phyloP scores from a whole-genome alignment of 768 basidiomycete species.

The Epithele typhae region DNA sequence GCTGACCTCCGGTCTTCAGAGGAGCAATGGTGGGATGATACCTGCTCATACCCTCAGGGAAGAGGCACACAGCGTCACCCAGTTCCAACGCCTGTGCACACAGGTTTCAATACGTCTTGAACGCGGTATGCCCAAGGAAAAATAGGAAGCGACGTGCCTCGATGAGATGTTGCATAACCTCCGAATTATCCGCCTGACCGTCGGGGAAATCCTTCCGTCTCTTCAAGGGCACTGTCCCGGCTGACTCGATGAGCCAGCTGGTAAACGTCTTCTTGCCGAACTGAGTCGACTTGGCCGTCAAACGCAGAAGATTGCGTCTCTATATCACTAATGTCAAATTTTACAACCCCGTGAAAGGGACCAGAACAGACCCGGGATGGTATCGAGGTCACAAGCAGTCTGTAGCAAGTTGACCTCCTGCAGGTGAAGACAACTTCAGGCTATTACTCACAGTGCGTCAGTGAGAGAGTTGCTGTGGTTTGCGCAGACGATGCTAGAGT shows the following conservation, averaged over 20 bases:
- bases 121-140: no score
- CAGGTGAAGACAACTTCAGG: neutral
- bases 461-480: slow-evolving; percentile 88
- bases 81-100: slow-evolving; percentile 72
- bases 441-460: slow-evolving; percentile 67
- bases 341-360: neutral
- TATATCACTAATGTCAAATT: slow-evolving; percentile 23
- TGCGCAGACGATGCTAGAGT: slow-evolving; percentile 68
- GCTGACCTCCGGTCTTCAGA: slow-evolving; percentile 75
- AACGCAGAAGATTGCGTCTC: slow-evolving; percentile 74
- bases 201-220: slow-evolving; percentile 66
- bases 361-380: slow-evolving; percentile 51
- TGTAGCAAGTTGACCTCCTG: slow-evolving; percentile 22
- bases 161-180: slow-evolving; percentile 64
- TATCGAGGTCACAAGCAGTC: slow-evolving; percentile 70
- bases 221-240: slow-evolving; percentile 81
- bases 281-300: slow-evolving; percentile 86
- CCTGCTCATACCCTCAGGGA: slow-evolving; percentile 83
- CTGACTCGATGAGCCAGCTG: slow-evolving; percentile 86
- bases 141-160: no score
- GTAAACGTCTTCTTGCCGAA: slow-evolving; percentile 83
- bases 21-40: slow-evolving; percentile 87
- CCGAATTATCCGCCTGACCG: slow-evolving; percentile 56
- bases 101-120: no score
- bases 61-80: slow-evolving; percentile 78